Conservation (phyloP, 495 filamentous ascomycete species). For the Pseudevernia furfuracea region DNA sequence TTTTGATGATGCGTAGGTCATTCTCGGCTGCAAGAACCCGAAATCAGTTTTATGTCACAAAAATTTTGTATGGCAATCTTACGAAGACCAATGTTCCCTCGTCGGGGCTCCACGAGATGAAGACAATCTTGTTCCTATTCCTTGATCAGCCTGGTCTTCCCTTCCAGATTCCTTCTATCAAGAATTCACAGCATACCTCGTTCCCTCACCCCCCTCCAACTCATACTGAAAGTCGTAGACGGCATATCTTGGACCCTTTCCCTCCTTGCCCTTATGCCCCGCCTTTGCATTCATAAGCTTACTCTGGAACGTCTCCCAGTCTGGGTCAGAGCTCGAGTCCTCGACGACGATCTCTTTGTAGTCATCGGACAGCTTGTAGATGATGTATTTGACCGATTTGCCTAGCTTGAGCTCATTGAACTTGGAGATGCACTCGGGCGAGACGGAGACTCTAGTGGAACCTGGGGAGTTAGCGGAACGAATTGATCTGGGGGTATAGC, state of each 20-base stretch:
- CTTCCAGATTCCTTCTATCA: neutral
- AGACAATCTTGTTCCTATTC: constrained; percentile 84
- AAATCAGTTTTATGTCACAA: constrained; percentile 27
- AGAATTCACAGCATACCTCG: constrained; percentile 47
- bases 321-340: constrained; percentile 55
- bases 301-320: constrained; percentile 72
- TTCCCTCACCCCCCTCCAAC: constrained; percentile 70
- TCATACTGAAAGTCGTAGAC: constrained; percentile 90
- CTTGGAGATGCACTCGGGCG: constrained; percentile 66
- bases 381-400: constrained; percentile 86
- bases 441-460: constrained; percentile 62
- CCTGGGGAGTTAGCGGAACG: neutral
- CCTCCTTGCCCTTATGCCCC: constrained; percentile 49
- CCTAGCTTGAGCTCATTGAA: constrained; percentile 90
- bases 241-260: constrained; percentile 81
- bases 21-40: constrained; percentile 54
- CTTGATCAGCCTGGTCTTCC: constrained; percentile 12
- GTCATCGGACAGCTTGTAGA: constrained; percentile 94
- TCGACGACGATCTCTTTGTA: constrained; percentile 82
- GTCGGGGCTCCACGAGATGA: constrained; percentile 89
- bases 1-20: constrained; percentile 96
- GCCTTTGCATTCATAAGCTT: constrained; percentile 62
- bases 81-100: constrained; percentile 69
- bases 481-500: constrained; percentile 8
- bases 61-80: constrained; percentile 33